phyloP scores from a whole-genome alignment of 495 filamentous ascomycete species.

The Astrocystis sublimbata region DNA sequence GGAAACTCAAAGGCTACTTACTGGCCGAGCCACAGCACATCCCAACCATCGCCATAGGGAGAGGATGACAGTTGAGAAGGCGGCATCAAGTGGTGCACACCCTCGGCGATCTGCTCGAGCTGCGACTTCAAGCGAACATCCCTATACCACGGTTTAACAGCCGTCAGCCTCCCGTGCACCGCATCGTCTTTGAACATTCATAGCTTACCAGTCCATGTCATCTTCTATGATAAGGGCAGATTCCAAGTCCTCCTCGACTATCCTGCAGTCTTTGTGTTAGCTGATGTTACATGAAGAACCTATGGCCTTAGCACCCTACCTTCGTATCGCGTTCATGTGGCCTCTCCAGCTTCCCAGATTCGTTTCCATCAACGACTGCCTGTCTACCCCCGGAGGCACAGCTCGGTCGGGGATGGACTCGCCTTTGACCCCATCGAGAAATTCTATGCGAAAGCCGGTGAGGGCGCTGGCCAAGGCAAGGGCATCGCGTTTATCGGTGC shows the following conservation, averaged over 20 bases:
- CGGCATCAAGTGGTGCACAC: constrained; percentile 18
- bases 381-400: constrained; percentile 11
- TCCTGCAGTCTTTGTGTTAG: constrained; percentile 18
- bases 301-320: background rate
- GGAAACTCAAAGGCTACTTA: too few species aligned
- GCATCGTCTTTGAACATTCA: background rate
- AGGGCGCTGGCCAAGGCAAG: constrained; percentile 34
- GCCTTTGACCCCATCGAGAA: constrained; percentile 34
- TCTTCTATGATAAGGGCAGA: constrained; percentile 48
- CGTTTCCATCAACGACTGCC: constrained; percentile 9
- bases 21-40: constrained; percentile 39
- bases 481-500: constrained; percentile 40
- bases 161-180: background rate
- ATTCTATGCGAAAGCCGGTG: constrained; percentile 34
- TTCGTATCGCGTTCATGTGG: constrained; percentile 29
- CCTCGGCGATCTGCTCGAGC: constrained; percentile 24
- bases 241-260: constrained; percentile 39
- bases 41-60: constrained; percentile 41
- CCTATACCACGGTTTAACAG: constrained; percentile 10
- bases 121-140: constrained; percentile 43
- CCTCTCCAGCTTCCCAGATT: constrained; percentile 36
- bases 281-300: background rate
- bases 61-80: constrained; percentile 1
- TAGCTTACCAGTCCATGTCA: constrained; percentile 41
- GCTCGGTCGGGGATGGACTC: constrained; percentile 32